phyloP scores from a whole-genome alignment of 1,284 basidiomycete genomes.

The Apiotrichum porosum region DNA sequence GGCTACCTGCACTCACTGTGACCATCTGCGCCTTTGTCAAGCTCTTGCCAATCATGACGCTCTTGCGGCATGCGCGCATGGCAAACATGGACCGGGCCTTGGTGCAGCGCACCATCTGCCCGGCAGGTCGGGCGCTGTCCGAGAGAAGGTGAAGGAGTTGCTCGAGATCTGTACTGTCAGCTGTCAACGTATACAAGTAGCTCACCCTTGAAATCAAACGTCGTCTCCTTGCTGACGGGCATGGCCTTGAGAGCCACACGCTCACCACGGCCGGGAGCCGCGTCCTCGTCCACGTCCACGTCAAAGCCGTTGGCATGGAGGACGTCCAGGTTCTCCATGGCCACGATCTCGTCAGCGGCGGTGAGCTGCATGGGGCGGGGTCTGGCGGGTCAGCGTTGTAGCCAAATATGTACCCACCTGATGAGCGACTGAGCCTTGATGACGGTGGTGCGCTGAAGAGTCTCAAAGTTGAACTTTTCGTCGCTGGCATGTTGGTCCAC shows the following conservation, averaged over 20 bases:
- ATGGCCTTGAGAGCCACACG: constrained; percentile 71
- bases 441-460: constrained; percentile 75
- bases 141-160: constrained; percentile 82
- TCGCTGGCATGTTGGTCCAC: constrained; percentile 64
- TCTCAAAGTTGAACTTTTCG: constrained; percentile 96
- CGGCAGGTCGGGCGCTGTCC: constrained; percentile 59
- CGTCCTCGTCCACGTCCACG: constrained; percentile 56
- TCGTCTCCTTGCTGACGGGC: constrained; percentile 83
- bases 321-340: constrained; percentile 76
- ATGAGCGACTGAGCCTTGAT: constrained; percentile 84
- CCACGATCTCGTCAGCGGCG: constrained; percentile 83
- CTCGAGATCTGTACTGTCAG: constrained; percentile 70
- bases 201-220: constrained; percentile 67
- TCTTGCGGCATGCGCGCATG: constrained; percentile 88
- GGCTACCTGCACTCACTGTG: constrained; percentile 53
- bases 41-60: constrained; percentile 91
- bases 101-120: constrained; percentile 78
- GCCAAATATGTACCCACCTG: constrained; percentile 55
- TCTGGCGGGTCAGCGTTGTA: constrained; percentile 48
- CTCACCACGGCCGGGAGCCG: constrained; percentile 52
- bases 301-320: constrained; percentile 87
- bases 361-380: constrained; percentile 75
- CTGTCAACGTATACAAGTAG: not conserved
- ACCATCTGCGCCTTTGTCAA: constrained; percentile 74
- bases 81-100: constrained; percentile 97